Evolutionary conservation across 371 early-diverging fungal species (phyloP).

Genomic region (Mucor sp.): DNA sequence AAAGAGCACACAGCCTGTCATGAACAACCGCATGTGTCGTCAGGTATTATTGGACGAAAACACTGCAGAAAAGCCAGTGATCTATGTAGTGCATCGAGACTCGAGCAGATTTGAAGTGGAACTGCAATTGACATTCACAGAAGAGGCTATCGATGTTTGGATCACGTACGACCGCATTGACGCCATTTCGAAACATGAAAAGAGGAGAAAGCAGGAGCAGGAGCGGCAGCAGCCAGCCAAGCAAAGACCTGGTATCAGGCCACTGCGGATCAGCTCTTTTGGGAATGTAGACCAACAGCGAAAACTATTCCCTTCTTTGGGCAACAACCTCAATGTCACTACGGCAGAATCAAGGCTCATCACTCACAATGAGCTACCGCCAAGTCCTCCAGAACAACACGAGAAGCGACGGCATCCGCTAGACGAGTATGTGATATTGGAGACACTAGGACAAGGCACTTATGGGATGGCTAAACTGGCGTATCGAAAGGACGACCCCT

Average conservation of each 20-base stretch:
- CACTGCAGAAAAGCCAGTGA: not conserved
- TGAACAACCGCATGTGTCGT: constrained; percentile 2
- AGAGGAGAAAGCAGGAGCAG: not conserved
- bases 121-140: constrained; percentile 58
- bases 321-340: not conserved
- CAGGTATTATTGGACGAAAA: constrained; percentile 8
- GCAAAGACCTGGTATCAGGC: not conserved
- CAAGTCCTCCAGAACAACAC: not conserved
- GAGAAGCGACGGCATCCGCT: constrained; percentile 21
- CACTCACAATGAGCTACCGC: not conserved
- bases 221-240: not conserved
- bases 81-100: constrained; percentile 67
- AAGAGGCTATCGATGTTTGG: constrained; percentile 59
- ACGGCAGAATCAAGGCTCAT: not conserved
- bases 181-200: constrained; percentile 16
- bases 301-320: constrained; percentile 5
- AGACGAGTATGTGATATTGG: constrained; percentile 61
- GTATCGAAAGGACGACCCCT: constrained; percentile 46
- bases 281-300: constrained; percentile 17
- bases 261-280: constrained; percentile 19
- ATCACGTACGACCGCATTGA: constrained; percentile 63
- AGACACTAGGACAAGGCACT: constrained; percentile 69
- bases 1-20: not conserved
- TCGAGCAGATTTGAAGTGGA: constrained; percentile 61
- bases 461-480: constrained; percentile 71